A percentile compares a stretch with the other conserved stretches of the same genome.
These are phyloP conservation scores for Ogataea naganishii DNA, from an alignment of 805 yeast genomes.

Conservation along the genomic window DNA sequence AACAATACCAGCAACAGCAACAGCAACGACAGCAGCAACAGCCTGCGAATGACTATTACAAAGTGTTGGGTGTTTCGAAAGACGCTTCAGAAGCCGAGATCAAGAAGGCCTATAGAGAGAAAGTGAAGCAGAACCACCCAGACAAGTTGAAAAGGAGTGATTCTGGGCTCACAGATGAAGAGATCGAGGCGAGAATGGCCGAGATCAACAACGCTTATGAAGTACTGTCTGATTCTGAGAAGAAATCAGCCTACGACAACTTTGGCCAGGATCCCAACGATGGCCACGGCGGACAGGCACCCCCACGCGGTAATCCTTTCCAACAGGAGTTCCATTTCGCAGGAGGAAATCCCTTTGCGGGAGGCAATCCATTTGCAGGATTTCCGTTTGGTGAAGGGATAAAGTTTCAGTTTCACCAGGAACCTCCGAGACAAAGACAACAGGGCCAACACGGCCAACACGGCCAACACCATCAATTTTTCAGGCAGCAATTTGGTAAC, in stretches of 20 bases:
- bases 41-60: slow-evolving; percentile 59
- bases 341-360: slow-evolving; percentile 7
- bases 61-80: slow-evolving; percentile 56
- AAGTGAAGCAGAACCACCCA: slow-evolving; percentile 81
- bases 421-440: too few relatives aligned
- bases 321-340: slow-evolving; percentile 6
- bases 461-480: too few relatives aligned
- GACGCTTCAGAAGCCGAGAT: slow-evolving; percentile 67
- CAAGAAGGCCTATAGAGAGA: slow-evolving; percentile 70
- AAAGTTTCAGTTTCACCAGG: too few relatives aligned
- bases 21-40: slow-evolving; percentile 19
- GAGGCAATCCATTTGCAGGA: too few relatives aligned
- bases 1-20: slow-evolving; percentile 25
- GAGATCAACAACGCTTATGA: slow-evolving; percentile 92
- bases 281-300: slow-evolving; percentile 4
- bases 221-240: slow-evolving; percentile 59
- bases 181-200: slow-evolving; percentile 79
- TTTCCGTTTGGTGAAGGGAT: too few relatives aligned
- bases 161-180: slow-evolving; percentile 56
- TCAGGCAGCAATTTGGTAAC: too few relatives aligned
- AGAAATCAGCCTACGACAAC: slow-evolving; percentile 55
- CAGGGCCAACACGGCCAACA: too few relatives aligned
- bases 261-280: slow-evolving; percentile 19
- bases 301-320: slow-evolving; percentile 5
- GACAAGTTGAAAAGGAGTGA: slow-evolving; percentile 63